Evolutionary conservation across 2,329 filamentous ascomycete species (phyloP).

Genomic region (Alternaria triticimaculans): DNA sequence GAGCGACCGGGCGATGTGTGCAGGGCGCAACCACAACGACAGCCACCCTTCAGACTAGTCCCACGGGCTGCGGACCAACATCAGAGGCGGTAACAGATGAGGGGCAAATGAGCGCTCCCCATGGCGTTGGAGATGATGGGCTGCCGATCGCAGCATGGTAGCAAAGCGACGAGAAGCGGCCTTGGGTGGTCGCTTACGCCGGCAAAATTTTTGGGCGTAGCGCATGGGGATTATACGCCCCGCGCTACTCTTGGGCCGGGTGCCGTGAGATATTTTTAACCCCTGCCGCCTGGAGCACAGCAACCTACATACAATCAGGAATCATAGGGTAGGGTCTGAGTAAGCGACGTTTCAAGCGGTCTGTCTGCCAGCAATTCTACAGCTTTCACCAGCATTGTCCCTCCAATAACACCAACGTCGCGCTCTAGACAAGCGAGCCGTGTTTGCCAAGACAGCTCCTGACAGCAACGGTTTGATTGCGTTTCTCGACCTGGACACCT

Average conservation of each 20-base stretch:
- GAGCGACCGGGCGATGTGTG: not conserved
- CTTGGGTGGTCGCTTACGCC: conserved; percentile 20
- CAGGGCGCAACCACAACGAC: conserved; percentile 5
- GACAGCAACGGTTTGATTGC: conserved; percentile 15
- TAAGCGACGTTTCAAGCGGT: conserved; percentile 13
- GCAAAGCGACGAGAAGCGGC: conserved; percentile 19
- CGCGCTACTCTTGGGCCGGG: conserved; percentile 17
- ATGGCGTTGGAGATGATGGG: conserved; percentile 34
- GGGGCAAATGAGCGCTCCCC: conserved; percentile 25
- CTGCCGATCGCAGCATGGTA: conserved; percentile 33
- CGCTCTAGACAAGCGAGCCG: not conserved
- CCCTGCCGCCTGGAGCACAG: conserved; percentile 2
- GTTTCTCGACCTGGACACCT: conserved; percentile 15
- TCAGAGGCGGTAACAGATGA: conserved; percentile 35
- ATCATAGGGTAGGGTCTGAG: conserved; percentile 4
- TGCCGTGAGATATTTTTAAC: conserved; percentile 13
- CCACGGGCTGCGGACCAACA: conserved; percentile 33
- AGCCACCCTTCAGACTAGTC: conserved; percentile 14
- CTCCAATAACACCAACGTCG: conserved; percentile 1
- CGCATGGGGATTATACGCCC: conserved; percentile 9
- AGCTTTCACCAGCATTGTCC: not conserved
- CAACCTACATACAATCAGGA: conserved; percentile 2
- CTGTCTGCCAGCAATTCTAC: conserved; percentile 1
- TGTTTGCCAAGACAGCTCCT: conserved; percentile 12
- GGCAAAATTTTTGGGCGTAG: conserved; percentile 13